These are phyloP conservation scores for Schizophyllum amplum DNA, from an alignment of 1,284 basidiomycete species.

Conservation along the genomic window DNA sequence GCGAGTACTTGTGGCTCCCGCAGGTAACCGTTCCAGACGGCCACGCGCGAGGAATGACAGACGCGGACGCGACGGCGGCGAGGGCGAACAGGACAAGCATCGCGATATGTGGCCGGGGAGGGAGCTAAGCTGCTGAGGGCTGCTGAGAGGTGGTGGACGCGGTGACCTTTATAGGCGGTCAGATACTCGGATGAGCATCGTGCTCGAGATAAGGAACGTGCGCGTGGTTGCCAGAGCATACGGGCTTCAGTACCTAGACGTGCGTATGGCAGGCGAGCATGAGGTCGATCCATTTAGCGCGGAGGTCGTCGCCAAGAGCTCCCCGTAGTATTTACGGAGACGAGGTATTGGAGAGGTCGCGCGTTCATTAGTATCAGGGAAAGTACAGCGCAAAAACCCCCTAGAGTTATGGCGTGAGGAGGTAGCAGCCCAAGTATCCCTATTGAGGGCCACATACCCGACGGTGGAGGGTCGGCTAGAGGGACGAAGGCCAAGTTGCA, in stretches of 20 bases:
- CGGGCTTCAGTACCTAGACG: neutral
- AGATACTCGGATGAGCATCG: neutral
- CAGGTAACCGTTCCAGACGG: conserved; percentile 17
- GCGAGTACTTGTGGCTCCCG: conserved; percentile 13
- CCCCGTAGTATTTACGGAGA: neutral
- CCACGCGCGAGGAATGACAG: conserved; percentile 10
- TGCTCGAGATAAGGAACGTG: neutral
- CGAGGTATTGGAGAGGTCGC: neutral
- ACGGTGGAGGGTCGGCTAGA: too few species aligned
- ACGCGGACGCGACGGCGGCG: conserved; percentile 6
- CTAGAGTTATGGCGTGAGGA: too few species aligned
- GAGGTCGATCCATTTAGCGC: neutral
- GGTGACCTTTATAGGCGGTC: conserved; percentile 2
- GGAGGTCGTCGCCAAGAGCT: too few species aligned
- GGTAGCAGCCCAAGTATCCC: too few species aligned
- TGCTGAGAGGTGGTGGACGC: neutral
- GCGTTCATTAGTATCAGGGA: too few species aligned
- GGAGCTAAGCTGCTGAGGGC: neutral
- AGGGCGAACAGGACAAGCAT: conserved; percentile 6
- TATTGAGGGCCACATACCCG: too few species aligned
- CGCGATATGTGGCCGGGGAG: neutral
- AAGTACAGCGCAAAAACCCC: too few species aligned
- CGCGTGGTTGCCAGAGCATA: neutral
- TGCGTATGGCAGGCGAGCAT: neutral
- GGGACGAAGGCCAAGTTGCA: too few species aligned